These are phyloP conservation scores for Lablab purpureus DNA, from an alignment of 306 rosid species.

Conservation along the genomic window DNA sequence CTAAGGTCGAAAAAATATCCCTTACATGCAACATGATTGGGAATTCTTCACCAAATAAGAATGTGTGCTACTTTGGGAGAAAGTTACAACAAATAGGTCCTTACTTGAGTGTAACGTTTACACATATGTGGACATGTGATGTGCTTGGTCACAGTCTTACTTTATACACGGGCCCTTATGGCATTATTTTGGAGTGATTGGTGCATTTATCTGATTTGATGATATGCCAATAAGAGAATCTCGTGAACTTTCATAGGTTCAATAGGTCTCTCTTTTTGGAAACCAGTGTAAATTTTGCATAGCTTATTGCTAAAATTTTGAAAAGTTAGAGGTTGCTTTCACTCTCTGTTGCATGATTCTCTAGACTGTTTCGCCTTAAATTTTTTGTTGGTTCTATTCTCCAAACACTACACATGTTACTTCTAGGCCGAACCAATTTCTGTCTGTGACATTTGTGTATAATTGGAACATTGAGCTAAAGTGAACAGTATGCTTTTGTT, in stretches of 20 bases:
- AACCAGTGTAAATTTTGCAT: neutral
- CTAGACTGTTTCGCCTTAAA: slow-evolving; percentile 24
- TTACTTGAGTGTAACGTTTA: neutral
- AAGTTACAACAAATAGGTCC: neutral
- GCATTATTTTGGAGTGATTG: slow-evolving; percentile 7
- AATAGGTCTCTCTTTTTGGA: slow-evolving; percentile 27
- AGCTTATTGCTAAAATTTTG: neutral
- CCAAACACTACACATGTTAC: slow-evolving; percentile 32
- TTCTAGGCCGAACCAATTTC: slow-evolving; percentile 29
- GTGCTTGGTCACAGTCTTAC: neutral
- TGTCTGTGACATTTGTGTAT: slow-evolving; percentile 9
- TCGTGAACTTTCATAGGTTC: slow-evolving; percentile 2
- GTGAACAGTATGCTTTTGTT: slow-evolving; percentile 23
- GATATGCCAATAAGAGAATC: slow-evolving; percentile 32
- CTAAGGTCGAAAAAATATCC: neutral
- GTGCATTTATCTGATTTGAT: slow-evolving; percentile 20
- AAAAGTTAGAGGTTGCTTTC: slow-evolving; percentile 34
- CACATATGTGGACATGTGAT: neutral
- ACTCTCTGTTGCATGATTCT: slow-evolving; percentile 26
- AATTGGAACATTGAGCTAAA: slow-evolving; percentile 8
- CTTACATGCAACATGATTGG: neutral
- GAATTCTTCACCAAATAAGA: neutral
- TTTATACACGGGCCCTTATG: neutral
- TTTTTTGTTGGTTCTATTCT: slow-evolving; percentile 31
- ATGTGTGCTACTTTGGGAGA: neutral